Base-by-base conservation (phyloP, 169 alveolate genomes). In the Eimeria mitis region DNA sequence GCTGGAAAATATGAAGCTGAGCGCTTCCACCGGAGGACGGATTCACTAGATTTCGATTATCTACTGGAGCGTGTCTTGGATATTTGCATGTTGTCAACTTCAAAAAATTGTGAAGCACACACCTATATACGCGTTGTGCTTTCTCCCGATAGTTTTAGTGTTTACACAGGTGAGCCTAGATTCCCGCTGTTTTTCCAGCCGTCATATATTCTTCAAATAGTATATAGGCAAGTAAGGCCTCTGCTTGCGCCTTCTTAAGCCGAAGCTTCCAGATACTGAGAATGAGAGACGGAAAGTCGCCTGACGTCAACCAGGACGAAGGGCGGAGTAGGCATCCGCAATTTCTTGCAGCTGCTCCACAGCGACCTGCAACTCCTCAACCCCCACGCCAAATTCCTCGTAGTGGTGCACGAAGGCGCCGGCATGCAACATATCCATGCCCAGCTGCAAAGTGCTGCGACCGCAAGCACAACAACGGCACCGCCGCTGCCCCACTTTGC, bases 311-410 rank as follows among this genome's bases (percentile, higher is more conserved):
- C 37, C 63, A 40, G 63, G 92, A 25, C 56, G 83, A 28, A 87
- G 78, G 49, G 92, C 31, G 6, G 65, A 44, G 44, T 87, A 87
- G 1, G 92, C 92, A 40, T 59, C 65, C 19, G 71, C 81, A 31
- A 28, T 63, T 63, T 87, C 92, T 71, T 87, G 75, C 83, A 87
- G 59, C 81, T 63, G 70, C 23, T 87, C 92, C 52, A 87, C 47
- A 63, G 92, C 92, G 19, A 7, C 31, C 42, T 71, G 34, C 28
- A 87, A 40, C 63, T 87, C 92, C 81, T 87, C 65, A n/a, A 37
- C 23, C 37, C 79, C 92, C n/a, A 87, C 92, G 65, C 92, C 92
- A 75, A 87, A 87, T 47, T 65, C 40, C 63, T 87, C 92, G 92
- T 87, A 87, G 79, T 87, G 92, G 7, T 87, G 92, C 61, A 87